phyloP scores from a whole-genome alignment of 2,329 filamentous ascomycete genomes.

The Arthrobotrys megalospora region DNA sequence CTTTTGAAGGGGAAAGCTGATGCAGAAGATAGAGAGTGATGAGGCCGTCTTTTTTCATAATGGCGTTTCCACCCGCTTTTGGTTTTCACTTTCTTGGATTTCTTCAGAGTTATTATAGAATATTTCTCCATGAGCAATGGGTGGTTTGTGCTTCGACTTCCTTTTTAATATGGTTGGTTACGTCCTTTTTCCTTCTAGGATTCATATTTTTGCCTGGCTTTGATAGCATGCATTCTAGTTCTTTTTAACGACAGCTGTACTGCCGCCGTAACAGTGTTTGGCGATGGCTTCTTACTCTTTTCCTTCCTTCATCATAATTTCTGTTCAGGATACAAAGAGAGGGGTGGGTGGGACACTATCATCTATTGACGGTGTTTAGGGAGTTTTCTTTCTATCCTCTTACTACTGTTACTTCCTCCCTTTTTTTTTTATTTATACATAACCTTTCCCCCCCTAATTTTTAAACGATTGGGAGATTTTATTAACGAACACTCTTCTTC shows the following conservation, averaged over 20 bases:
- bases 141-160: conserved; percentile 5
- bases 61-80: conserved; percentile 15
- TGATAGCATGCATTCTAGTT: conserved; percentile 22
- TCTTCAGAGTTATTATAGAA: conserved; percentile 34
- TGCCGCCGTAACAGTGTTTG: conserved; percentile 15
- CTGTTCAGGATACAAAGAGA: not conserved
- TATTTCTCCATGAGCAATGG: conserved; percentile 33
- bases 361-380: conserved; percentile 47
- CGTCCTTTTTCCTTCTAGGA: not conserved
- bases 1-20: conserved; percentile 61
- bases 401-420: conserved; percentile 15
- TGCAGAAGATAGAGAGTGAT: conserved; percentile 46
- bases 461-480: no score
- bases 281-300: conserved; percentile 7
- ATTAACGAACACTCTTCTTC: not conserved
- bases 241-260: conserved; percentile 6
- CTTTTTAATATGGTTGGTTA: conserved; percentile 24
- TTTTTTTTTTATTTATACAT: conserved; percentile 22
- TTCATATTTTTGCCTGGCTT: conserved; percentile 8
- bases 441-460: not conserved
- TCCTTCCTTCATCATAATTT: conserved; percentile 7
- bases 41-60: conserved; percentile 10
- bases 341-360: conserved; percentile 44
- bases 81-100: conserved; percentile 1
- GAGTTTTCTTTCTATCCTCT: conserved; percentile 43